phyloP scores from a whole-genome alignment of 2,329 filamentous ascomycete genomes.

The Cladosporium halotolerans region DNA sequence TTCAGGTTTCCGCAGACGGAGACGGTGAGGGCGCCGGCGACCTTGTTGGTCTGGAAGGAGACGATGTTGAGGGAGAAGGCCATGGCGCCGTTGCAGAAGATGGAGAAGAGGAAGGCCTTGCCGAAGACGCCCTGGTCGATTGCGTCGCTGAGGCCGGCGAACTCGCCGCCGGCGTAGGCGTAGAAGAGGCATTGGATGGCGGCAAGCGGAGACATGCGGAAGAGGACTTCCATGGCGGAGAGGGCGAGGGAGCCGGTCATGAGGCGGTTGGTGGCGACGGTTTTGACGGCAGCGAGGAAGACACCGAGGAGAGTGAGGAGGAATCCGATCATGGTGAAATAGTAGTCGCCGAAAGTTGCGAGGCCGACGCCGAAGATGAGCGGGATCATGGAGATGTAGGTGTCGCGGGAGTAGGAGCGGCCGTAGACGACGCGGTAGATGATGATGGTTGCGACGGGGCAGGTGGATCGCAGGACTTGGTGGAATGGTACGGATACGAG shows the following conservation, averaged over 20 bases:
- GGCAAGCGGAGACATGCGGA: conserved; percentile 58
- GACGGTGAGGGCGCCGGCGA: conserved; percentile 33
- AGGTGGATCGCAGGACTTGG: conserved; percentile 57
- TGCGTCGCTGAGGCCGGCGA: conserved; percentile 18
- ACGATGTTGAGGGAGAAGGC: conserved; percentile 33
- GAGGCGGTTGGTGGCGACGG: conserved; percentile 57
- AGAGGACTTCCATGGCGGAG: conserved; percentile 53
- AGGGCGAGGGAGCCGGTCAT: conserved; percentile 57
- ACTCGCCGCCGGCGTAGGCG: conserved; percentile 49
- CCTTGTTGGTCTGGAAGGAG: conserved; percentile 35
- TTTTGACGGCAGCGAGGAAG: conserved; percentile 43
- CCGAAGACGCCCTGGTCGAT: conserved; percentile 22
- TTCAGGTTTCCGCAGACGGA: conserved; percentile 34
- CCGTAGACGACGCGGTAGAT: conserved; percentile 53
- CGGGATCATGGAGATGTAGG: conserved; percentile 54
- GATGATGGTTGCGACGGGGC: conserved; percentile 55
- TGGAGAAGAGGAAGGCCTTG: conserved; percentile 17
- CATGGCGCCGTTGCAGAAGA: conserved; percentile 29
- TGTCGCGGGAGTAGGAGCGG: conserved; percentile 49
- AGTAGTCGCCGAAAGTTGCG: conserved; percentile 57
- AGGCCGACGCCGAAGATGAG: conserved; percentile 54
- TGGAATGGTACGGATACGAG: conserved; percentile 59
- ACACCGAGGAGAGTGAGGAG: conserved; percentile 32
- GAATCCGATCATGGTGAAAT: conserved; percentile 51
- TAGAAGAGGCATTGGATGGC: conserved; percentile 50